Evolutionary conservation across 305 asterid species (phyloP), one percentile per base, ranked within the genome.

Genomic region (Stenogyne calaminthoides): DNA sequence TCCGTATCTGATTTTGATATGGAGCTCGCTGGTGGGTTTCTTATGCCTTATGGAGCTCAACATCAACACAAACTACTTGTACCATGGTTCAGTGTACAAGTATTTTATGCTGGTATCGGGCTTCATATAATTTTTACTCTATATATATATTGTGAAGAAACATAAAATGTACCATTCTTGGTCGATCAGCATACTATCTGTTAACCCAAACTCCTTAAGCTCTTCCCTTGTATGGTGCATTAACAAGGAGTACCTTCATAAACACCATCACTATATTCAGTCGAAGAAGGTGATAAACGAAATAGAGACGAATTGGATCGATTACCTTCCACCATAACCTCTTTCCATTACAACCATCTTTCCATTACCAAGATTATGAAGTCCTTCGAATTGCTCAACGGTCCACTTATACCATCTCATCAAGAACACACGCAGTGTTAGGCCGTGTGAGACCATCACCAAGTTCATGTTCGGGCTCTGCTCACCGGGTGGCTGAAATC

Each of bases 391-490:
- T 65, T 91, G 96, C 71, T 84, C 86, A 9, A 86, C 91, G 0
- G 93, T 88, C 97, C 97, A 88, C 75, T 91, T 91, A 62, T 89
- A 89, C 97, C 97, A 91, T 70, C 81, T 76, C 81, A 77, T 77
- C 71, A 72, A 60, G 75, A 72, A 77, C 14, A 77, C 81, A 12
- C 78, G 61, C 55, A 72, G 16, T 3, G 81, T 72, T 9, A 77
- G 75, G 18, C 77, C 80, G 82, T 86, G 97, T 1, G 97, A 89
- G 44, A 91, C 95, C 9, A 89, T 79, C 40, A 91, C 89, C 72
- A 91, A 34, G 75, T 91, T 91, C 96, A 89, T 86, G 71, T 89
- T 78, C 2, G 96, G 95, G 72, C 91, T 88, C 14, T 86, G 94
- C 70, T 85, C 74, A 3, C 97, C 96, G 3, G 97, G 97, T 58